Percentiles rank a stretch among this genome's conserved stretches.
These are phyloP conservation scores for Neurospora sp. DNA, from an alignment of 495 filamentous ascomycete species.

Conservation along the genomic window DNA sequence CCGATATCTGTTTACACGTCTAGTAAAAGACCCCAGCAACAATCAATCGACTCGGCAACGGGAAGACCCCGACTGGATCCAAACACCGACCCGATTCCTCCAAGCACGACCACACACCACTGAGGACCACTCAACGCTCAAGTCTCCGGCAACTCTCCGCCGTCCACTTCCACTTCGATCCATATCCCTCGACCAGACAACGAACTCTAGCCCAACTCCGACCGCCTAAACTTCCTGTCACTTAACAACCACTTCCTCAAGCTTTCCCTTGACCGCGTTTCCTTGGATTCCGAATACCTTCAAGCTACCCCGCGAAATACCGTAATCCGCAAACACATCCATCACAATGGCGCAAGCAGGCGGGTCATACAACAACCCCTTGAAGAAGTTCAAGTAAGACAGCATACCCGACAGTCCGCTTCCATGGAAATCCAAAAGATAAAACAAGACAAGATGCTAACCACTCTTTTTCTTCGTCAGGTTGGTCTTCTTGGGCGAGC, in stretches of 20 bases:
- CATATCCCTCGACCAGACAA: neutral
- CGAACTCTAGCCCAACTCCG: neutral
- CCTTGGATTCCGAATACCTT: neutral
- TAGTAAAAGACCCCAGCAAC: neutral
- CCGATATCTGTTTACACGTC: neutral
- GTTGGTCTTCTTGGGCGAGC: constrained; percentile 93
- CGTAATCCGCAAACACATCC: constrained; percentile 1
- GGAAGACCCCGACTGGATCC: neutral
- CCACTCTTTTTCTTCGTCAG: constrained; percentile 31
- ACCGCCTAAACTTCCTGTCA: neutral
- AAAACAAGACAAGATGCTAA: constrained; percentile 5
- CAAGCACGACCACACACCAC: neutral
- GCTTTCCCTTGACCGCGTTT: neutral
- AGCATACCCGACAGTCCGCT: neutral
- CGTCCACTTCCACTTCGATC: neutral
- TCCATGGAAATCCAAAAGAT: neutral
- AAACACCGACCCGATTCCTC: neutral
- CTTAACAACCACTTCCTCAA: neutral
- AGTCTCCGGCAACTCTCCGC: neutral
- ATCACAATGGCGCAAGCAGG: constrained; percentile 40
- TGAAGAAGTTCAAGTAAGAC: constrained; percentile 97
- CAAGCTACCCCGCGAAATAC: neutral
- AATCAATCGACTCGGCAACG: neutral
- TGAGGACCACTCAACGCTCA: neutral
- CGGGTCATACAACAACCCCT: constrained; percentile 92